Conservation (phyloP, 2,329 filamentous ascomycete genomes). For the Sphaerulina musiva region DNA sequence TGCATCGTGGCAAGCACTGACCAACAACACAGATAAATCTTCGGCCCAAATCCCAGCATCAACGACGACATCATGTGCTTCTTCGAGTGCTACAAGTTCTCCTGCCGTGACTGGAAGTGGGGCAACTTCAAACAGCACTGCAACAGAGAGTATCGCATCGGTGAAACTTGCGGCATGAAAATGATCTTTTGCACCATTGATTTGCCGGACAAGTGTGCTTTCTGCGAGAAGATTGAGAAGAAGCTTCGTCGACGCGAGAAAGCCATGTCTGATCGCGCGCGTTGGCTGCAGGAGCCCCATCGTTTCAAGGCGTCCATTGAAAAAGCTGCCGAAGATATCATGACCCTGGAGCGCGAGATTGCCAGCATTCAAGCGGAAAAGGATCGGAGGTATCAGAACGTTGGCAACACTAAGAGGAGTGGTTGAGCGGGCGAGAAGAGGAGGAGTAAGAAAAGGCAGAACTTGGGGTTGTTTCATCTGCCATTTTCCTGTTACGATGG, state of each 20-base stretch:
- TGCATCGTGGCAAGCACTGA: slow-evolving; percentile 10
- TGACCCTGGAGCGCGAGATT: slow-evolving; percentile 64
- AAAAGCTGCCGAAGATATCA: slow-evolving; percentile 65
- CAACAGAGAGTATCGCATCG: slow-evolving; percentile 88
- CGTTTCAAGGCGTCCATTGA: slow-evolving; percentile 55
- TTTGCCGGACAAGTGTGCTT: slow-evolving; percentile 63
- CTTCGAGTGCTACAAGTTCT: slow-evolving; percentile 82
- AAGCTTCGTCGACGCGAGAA: slow-evolving; percentile 70
- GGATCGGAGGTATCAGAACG: slow-evolving; percentile 21
- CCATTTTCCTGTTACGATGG: background rate
- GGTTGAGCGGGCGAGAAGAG: background rate
- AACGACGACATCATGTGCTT: slow-evolving; percentile 66
- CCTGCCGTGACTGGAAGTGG: slow-evolving; percentile 91
- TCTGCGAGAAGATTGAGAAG: slow-evolving; percentile 83
- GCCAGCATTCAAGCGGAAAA: slow-evolving; percentile 46
- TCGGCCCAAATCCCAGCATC: background rate
- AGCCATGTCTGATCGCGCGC: slow-evolving; percentile 65
- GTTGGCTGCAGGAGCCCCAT: slow-evolving; percentile 67
- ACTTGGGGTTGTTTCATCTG: background rate
- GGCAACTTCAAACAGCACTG: slow-evolving; percentile 88
- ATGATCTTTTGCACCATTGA: slow-evolving; percentile 71
- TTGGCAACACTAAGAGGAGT: slow-evolving; percentile 24
- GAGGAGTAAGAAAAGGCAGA: background rate
- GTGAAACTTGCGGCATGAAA: slow-evolving; percentile 93
- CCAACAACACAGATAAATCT: slow-evolving; percentile 7